phyloP scores from a whole-genome alignment of 179 eudicot species.

The Beta macrorhiza region DNA sequence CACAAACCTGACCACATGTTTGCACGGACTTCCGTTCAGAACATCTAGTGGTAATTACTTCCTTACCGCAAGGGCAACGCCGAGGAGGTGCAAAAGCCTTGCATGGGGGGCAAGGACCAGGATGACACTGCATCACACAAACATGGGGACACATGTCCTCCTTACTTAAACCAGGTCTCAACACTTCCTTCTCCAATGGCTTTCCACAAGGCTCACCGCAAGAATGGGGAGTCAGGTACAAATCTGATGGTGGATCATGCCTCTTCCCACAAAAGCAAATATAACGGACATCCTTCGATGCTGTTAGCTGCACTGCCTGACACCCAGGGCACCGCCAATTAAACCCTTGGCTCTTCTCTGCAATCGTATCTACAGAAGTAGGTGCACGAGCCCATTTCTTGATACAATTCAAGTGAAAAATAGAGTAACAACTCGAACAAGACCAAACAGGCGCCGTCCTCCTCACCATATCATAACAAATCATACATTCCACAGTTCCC shows the following conservation, averaged over 20 bases:
- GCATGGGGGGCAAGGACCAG: conserved; percentile 97
- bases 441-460: conserved; percentile 92
- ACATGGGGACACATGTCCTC: conserved; percentile 81
- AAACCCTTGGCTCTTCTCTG: conserved; percentile 81
- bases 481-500: conserved; percentile 91
- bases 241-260: conserved; percentile 83
- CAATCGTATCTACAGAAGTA: conserved; percentile 67
- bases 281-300: conserved; percentile 74
- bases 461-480: conserved; percentile 91
- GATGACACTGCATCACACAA: conserved; percentile 95
- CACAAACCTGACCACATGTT: conserved; percentile 82
- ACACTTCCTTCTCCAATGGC: conserved; percentile 65
- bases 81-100: conserved; percentile 95
- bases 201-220: conserved; percentile 97
- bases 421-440: conserved; percentile 81
- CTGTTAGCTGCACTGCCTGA: conserved; percentile 76
- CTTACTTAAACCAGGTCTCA: conserved; percentile 39
- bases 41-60: conserved; percentile 77
- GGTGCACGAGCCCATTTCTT: conserved; percentile 99
- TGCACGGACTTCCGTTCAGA: conserved; percentile 65
- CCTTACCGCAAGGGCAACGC: conserved; percentile 81
- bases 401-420: conserved; percentile 76
- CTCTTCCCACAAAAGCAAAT: conserved; percentile 94
- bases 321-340: conserved; percentile 99
- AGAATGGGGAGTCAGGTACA: conserved; percentile 87